These are phyloP conservation scores for Rhodotorula diobovata DNA, from an alignment of 768 basidiomycete species.

Conservation along the genomic window DNA sequence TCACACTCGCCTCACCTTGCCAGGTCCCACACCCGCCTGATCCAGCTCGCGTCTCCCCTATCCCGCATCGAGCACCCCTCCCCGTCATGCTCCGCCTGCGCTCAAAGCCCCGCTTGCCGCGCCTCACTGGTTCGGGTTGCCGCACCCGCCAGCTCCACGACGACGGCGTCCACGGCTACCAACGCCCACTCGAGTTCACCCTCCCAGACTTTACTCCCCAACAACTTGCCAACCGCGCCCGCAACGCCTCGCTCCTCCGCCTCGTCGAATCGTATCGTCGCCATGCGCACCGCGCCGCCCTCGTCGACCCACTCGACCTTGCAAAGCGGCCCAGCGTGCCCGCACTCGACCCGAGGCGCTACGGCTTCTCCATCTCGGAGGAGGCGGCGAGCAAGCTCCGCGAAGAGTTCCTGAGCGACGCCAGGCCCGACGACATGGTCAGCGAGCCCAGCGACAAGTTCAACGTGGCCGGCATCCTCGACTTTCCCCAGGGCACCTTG, in stretches of 20 bases:
- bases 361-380: constrained; percentile 61
- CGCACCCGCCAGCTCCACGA: not conserved
- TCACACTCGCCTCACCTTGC: not conserved
- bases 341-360: constrained; percentile 51
- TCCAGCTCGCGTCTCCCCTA: too few species aligned
- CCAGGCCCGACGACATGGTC: not conserved
- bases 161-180: constrained; percentile 21
- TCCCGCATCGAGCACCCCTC: too few species aligned
- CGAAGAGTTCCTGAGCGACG: constrained; percentile 44
- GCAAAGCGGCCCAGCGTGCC: constrained; percentile 60
- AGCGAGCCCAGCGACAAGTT: constrained; percentile 1
- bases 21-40: too few species aligned
- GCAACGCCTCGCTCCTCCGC: constrained; percentile 72
- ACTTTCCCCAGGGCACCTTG: constrained; percentile 45
- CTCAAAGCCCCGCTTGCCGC: not conserved
- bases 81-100: not conserved
- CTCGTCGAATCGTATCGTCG: constrained; percentile 72
- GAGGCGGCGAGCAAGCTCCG: constrained; percentile 73
- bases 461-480: constrained; percentile 32
- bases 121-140: not conserved
- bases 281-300: constrained; percentile 77
- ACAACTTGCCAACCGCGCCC: constrained; percentile 64
- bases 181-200: constrained; percentile 4
- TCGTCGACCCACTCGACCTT: constrained; percentile 80
- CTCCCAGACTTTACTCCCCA: constrained; percentile 50